A percentile compares a stretch with the other conserved stretches of the same genome.
phyloP scores from a whole-genome alignment of 345 rosid species.

The Gossypium ekmanianum region DNA sequence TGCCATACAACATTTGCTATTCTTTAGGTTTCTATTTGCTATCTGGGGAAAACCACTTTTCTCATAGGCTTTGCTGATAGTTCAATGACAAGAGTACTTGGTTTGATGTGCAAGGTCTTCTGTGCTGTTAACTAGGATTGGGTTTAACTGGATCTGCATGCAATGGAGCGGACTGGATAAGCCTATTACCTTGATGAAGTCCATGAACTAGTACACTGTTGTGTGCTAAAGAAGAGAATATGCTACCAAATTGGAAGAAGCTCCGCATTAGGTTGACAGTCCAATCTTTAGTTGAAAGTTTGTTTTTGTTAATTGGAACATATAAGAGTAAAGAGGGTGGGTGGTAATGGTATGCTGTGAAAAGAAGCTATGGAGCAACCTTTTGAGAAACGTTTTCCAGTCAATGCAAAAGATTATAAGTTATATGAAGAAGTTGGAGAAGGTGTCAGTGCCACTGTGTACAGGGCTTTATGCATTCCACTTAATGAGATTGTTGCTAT shows the following conservation, averaged over 20 bases:
- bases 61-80: slow-evolving; percentile 4
- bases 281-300: slow-evolving; percentile 23
- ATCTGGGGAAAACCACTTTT: neutral
- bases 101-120: neutral
- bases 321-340: slow-evolving; percentile 35
- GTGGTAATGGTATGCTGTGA: slow-evolving; percentile 43
- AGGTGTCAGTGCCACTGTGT: slow-evolving; percentile 93
- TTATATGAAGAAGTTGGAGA: slow-evolving; percentile 94
- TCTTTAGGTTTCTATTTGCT: slow-evolving; percentile 2
- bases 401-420: slow-evolving; percentile 71
- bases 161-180: slow-evolving; percentile 10
- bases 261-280: slow-evolving; percentile 40
- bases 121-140: slow-evolving; percentile 9
- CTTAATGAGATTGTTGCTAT: slow-evolving; percentile 83
- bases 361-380: slow-evolving; percentile 49
- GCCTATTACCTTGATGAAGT: slow-evolving; percentile 24
- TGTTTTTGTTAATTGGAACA: slow-evolving; percentile 27
- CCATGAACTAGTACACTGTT: slow-evolving; percentile 21
- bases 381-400: slow-evolving; percentile 69
- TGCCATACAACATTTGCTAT: neutral
- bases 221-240: slow-evolving; percentile 42
- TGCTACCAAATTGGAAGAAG: slow-evolving; percentile 68
- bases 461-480: slow-evolving; percentile 87
- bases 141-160: slow-evolving; percentile 11
- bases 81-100: slow-evolving; percentile 3